Base-by-base conservation (phyloP, 306 rosid species). In the Lathyrus tuberosus region DNA sequence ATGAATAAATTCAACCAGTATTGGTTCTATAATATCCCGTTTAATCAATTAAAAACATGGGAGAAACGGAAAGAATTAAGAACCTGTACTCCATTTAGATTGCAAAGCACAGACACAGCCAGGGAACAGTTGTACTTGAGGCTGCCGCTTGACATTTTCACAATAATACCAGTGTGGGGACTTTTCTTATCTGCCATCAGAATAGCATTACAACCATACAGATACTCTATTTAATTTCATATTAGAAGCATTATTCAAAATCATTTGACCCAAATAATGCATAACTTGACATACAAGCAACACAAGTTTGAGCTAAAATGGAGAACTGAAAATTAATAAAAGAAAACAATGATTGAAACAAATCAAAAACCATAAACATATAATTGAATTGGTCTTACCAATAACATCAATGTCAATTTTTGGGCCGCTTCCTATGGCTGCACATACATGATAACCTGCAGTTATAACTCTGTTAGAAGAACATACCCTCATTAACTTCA, bases 371-470 rank as follows among this genome's bases (percentile, higher is more conserved):
- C 76, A 63, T 54, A 42, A 54, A 40, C 24, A 52, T 24, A 35
- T 33, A 56, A 62, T 67, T n/a, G 24, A 62, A 51, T 35, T 30
- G 35, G 56, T 67, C 84, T 81, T 74, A 94, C 98, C 98, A 54
- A 87, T 77, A 67, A 86, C 65, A 78, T 83, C 81, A 61, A 88
- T 77, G 18, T 79, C 81, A 52, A 73, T 77, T 62, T 82, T 82
- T 30, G 82, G 44, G 75, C 83, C 80, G 60, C 17, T 81, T 81
- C 97, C 98, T 76, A 90, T 54, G 80, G 89, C 9, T 49, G 81
- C 75, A 84, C 97, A 94, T 18, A 80, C 92, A 84, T 82, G 84
- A 53, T 94, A 94, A 68, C 97, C 98, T 94, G 88, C 82, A 84
- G 79, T 68, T 49, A 83, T 58, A 61, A 57, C 24, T 72, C 62